Evolutionary conservation across 2,329 filamentous ascomycete species (phyloP), one percentile per base, ranked within the genome.

Genomic region (Aspergillus glaucus): DNA sequence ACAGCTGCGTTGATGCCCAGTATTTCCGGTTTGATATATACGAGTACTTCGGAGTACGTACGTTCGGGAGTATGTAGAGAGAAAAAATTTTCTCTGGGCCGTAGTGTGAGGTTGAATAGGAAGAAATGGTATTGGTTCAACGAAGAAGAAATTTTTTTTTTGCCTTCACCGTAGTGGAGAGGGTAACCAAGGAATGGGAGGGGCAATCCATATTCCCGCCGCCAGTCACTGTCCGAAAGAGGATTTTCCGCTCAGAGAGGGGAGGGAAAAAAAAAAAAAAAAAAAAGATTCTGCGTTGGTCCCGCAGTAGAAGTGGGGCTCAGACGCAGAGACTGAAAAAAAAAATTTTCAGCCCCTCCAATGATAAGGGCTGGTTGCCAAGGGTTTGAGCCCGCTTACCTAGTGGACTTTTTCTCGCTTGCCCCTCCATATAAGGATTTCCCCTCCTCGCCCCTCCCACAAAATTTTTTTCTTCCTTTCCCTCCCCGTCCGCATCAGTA

Each of bases 351-450:
- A 59, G 50, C 50, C 56, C 46, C 54, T 42, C 64, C 65, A 67
- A 67, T 65, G 49, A 61, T 26, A 49, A 42, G 17, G 39, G 30
- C 10, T 34, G 49, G 49, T 52, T 55, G 53, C 49, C 54, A 55
- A 67, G 62, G 62, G 61, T 64, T 69, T 62, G 60, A 63, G 56
- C 64, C 62, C 60, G 59, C 59, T 57, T 55, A 61, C 61, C 60
- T 58, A 64, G 61, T 64, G 56, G 58, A 17, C 34, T 60, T 61
- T 57, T 53, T 58, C 67, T 70, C 64, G 68, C 63, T 70, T 69
- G 66, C 69, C 69, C 68, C 69, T 71, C 69, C 69, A 72, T 72
- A 71, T 69, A 72, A 72, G 68, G 64, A 64, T 66, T 69, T 67
- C 68, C 69, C 69, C 68, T 66, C 66, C 64, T 62, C 59, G 46